These are phyloP conservation scores for Venturia oleaginea DNA, from an alignment of 2,329 filamentous ascomycete genomes.

Conservation along the genomic window DNA sequence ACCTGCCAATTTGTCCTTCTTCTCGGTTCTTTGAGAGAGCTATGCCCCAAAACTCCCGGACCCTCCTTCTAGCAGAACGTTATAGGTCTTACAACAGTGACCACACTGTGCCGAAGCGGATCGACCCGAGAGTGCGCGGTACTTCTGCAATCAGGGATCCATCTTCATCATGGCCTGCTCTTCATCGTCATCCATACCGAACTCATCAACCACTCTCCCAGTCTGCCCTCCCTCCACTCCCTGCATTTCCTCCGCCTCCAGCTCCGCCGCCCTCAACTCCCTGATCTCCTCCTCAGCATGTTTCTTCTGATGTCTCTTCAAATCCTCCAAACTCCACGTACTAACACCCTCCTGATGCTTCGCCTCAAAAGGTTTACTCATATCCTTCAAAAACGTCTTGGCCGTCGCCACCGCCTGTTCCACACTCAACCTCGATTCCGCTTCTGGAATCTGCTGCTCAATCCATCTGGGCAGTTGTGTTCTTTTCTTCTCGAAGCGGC, in stretches of 20 bases:
- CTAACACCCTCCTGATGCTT: conserved; percentile 86
- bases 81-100: neutral
- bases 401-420: conserved; percentile 90
- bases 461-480: conserved; percentile 95
- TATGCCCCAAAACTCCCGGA: neutral
- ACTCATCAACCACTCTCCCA: conserved; percentile 24
- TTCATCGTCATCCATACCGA: conserved; percentile 23
- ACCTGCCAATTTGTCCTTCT: neutral
- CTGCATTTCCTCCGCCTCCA: conserved; percentile 27
- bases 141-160: conserved; percentile 14
- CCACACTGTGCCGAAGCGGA: neutral
- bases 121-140: neutral
- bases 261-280: conserved; percentile 46
- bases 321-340: conserved; percentile 76
- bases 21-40: neutral
- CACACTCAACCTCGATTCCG: conserved; percentile 82
- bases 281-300: conserved; percentile 58
- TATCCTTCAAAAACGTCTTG: conserved; percentile 79
- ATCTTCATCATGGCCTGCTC: conserved; percentile 27
- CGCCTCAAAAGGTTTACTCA: conserved; percentile 81
- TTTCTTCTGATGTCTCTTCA: conserved; percentile 70
- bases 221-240: conserved; percentile 26
- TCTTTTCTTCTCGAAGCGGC: conserved; percentile 86
- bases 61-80: neutral
- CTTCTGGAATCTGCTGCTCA: conserved; percentile 73